Percentiles rank a stretch among this genome's conserved stretches.
phyloP scores from a whole-genome alignment of 2,329 filamentous ascomycete genomes.

The Colletotrichum horii region DNA sequence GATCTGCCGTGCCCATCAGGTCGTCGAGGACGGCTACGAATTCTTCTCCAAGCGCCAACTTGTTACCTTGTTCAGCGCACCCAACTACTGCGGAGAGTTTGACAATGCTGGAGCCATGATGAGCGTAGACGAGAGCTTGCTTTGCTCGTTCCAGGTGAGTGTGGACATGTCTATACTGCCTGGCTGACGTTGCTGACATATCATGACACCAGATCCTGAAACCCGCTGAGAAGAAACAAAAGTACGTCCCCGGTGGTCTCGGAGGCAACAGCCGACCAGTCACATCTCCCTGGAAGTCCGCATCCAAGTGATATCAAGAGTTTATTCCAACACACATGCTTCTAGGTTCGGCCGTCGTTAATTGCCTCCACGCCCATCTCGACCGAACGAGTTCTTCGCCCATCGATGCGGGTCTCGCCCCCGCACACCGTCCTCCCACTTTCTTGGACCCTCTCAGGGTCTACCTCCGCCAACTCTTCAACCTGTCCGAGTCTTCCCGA shows the following conservation, averaged over 20 bases:
- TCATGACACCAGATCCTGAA: conserved; percentile 82
- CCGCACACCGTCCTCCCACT: conserved; percentile 4
- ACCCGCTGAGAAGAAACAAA: conserved; percentile 99
- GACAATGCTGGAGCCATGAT: conserved; percentile 99
- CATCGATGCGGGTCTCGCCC: neutral
- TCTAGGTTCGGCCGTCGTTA: conserved; percentile 98
- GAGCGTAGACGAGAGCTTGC: conserved; percentile 97
- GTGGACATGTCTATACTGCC: neutral
- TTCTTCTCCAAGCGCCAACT: conserved; percentile 99
- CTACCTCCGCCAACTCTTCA: conserved; percentile 11
- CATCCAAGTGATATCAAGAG: conserved; percentile 69
- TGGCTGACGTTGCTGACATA: conserved; percentile 5
- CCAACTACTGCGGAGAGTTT: conserved; percentile 99
- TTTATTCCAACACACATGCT: conserved; percentile 76
- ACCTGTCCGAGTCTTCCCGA: conserved; percentile 22
- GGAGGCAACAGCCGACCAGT: conserved; percentile 69
- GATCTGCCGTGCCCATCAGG: conserved; percentile 97
- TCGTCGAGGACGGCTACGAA: conserved; percentile 98
- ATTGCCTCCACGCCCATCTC: conserved; percentile 36
- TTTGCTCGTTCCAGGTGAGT: conserved; percentile 96
- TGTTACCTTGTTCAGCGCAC: conserved; percentile 96
- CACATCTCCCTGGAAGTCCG: conserved; percentile 73
- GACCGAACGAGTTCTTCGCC: conserved; percentile 4
- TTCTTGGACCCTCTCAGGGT: neutral
- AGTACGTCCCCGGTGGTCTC: conserved; percentile 87